Percentiles rank a stretch among this genome's conserved stretches.
Conservation (phyloP, 306 rosid species). For the Luffa acutangula region DNA sequence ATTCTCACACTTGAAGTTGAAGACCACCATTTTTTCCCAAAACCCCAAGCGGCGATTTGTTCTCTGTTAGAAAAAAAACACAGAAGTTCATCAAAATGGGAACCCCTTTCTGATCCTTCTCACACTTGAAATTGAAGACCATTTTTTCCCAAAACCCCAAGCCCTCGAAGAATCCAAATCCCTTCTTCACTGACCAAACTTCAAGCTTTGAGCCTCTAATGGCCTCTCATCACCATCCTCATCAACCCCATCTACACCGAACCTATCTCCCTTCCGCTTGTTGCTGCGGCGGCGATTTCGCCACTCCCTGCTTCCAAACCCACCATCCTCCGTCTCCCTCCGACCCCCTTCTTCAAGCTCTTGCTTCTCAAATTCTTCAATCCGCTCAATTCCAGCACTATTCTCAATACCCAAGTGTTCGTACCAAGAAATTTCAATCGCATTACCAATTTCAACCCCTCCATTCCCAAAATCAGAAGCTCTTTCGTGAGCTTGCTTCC, state of each 20-base stretch:
- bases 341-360: conserved; percentile 21
- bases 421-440: conserved; percentile 10
- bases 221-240: conserved; percentile 44
- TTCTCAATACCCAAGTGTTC: conserved; percentile 12
- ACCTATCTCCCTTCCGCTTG: conserved; percentile 13
- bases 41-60: too few species aligned
- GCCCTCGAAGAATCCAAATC: background rate
- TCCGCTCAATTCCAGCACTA: conserved; percentile 6
- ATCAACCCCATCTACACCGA: conserved; percentile 11
- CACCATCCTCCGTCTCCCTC: conserved; percentile 14
- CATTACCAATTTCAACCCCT: conserved; percentile 16
- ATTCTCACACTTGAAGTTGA: too few species aligned
- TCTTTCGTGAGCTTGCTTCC: background rate
- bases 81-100: background rate
- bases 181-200: background rate
- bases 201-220: conserved; percentile 16
- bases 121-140: too few species aligned
- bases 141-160: too few species aligned
- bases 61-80: too few species aligned
- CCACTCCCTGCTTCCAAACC: conserved; percentile 20
- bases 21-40: too few species aligned
- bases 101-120: background rate
- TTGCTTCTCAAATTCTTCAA: background rate
- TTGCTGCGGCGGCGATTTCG: conserved; percentile 20
- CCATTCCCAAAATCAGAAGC: conserved; percentile 11